phyloP scores from a whole-genome alignment of 2,329 filamentous ascomycete species.

The Curvularia verruculosa region DNA sequence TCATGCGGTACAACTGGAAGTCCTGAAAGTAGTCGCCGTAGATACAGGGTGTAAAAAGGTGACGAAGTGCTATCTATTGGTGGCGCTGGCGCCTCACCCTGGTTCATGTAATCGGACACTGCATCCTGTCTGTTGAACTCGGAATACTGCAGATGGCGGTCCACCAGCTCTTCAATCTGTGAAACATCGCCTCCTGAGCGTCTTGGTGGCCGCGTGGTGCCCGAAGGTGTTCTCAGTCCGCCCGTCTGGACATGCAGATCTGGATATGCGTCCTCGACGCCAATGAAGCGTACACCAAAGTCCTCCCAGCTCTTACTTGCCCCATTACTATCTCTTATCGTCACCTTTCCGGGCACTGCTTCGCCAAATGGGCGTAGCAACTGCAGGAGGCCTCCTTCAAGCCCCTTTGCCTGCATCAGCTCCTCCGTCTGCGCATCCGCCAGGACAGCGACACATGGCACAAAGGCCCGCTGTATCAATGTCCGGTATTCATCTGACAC shows the following conservation, averaged over 20 bases:
- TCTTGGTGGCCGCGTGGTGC: constrained; percentile 42
- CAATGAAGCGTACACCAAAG: constrained; percentile 84
- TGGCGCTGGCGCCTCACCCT: constrained; percentile 23
- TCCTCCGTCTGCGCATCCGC: constrained; percentile 86
- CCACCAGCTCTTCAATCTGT: constrained; percentile 80
- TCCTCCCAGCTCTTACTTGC: constrained; percentile 84
- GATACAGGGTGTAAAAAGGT: constrained; percentile 83
- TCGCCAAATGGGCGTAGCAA: constrained; percentile 91
- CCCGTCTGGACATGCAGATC: constrained; percentile 43
- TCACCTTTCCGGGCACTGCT: constrained; percentile 82
- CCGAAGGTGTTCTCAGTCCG: constrained; percentile 34
- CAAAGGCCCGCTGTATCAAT: constrained; percentile 82
- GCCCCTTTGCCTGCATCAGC: constrained; percentile 81
- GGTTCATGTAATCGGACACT: constrained; percentile 53
- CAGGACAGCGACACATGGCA: constrained; percentile 85
- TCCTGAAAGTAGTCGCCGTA: constrained; percentile 81
- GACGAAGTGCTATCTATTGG: constrained; percentile 57
- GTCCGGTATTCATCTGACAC: constrained; percentile 62
- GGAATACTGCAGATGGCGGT: constrained; percentile 77
- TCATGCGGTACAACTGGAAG: constrained; percentile 82
- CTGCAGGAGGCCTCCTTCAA: constrained; percentile 80
- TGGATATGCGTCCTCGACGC: constrained; percentile 64
- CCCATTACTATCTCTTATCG: constrained; percentile 87
- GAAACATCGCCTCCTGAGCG: constrained; percentile 61
- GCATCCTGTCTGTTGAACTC: constrained; percentile 59